Percentiles rank a stretch among this genome's conserved stretches.
Conservation (phyloP, 768 basidiomycete genomes). For the Naganishia kalamii region DNA sequence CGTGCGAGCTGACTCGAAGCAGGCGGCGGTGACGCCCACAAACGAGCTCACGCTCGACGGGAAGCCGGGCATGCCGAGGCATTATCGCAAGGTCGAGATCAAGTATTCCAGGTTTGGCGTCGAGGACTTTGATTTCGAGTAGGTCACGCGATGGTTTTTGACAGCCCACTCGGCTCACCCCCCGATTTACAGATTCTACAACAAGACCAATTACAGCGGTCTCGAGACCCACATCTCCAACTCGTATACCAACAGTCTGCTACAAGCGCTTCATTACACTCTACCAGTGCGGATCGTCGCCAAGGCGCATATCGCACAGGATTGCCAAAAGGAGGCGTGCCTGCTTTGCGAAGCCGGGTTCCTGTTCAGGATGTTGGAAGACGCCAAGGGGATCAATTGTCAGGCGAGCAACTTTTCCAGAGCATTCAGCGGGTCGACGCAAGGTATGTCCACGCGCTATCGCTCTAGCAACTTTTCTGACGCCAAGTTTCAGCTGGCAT, state of each 20-base stretch:
- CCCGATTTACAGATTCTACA: conserved; percentile 85
- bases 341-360: conserved; percentile 92
- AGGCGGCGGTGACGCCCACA: not conserved
- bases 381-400: conserved; percentile 87
- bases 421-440: conserved; percentile 79
- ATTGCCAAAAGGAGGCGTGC: conserved; percentile 85
- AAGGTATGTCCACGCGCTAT: conserved; percentile 53
- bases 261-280: conserved; percentile 85
- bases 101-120: conserved; percentile 98
- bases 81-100: conserved; percentile 90
- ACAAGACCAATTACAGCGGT: conserved; percentile 80
- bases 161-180: not conserved
- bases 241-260: conserved; percentile 86
- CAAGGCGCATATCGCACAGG: conserved; percentile 82
- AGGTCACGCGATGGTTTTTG: conserved; percentile 29
- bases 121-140: conserved; percentile 98
- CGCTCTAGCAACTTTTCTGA: not conserved
- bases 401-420: conserved; percentile 96
- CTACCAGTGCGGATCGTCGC: conserved; percentile 71
- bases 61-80: conserved; percentile 55
- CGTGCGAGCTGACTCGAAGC: not conserved
- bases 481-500: conserved; percentile 52
- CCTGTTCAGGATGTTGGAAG: conserved; percentile 88
- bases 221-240: conserved; percentile 95
- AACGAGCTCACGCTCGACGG: conserved; percentile 1